phyloP scores from a whole-genome alignment of 2,329 filamentous ascomycete genomes.

The Cordyceps militaris region DNA sequence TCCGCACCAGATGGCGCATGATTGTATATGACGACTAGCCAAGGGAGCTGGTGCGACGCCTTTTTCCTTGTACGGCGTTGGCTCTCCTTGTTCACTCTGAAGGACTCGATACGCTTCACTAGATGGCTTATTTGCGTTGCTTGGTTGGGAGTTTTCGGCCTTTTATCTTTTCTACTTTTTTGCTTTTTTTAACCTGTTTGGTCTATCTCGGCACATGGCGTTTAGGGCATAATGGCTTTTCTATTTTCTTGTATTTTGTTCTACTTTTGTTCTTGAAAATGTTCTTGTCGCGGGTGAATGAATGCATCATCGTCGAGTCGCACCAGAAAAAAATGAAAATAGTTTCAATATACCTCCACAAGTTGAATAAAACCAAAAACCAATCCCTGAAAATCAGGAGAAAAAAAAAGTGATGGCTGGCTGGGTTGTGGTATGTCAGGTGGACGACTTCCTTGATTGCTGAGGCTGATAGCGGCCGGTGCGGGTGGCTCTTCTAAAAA shows the following conservation, averaged over 20 bases:
- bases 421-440: too few relatives aligned
- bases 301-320: not conserved
- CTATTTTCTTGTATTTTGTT: constrained; percentile 4
- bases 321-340: not conserved
- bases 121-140: constrained; percentile 12
- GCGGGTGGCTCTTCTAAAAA: too few relatives aligned
- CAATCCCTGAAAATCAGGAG: not conserved
- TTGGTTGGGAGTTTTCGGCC: constrained; percentile 11
- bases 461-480: too few relatives aligned
- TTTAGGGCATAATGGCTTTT: constrained; percentile 12
- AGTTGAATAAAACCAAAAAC: not conserved
- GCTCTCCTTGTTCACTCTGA: not conserved
- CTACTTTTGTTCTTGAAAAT: not conserved
- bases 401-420: not conserved
- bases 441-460: too few relatives aligned
- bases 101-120: constrained; percentile 10
- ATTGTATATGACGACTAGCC: constrained; percentile 10
- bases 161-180: not conserved
- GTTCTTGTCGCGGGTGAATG: not conserved
- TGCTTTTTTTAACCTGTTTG: not conserved
- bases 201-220: constrained; percentile 11
- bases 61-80: not conserved
- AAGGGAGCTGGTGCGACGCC: not conserved
- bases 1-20: constrained; percentile 6
- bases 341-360: not conserved